These are phyloP conservation scores for Brassica juncea DNA, from an alignment of 345 rosid species.

Conservation along the genomic window DNA sequence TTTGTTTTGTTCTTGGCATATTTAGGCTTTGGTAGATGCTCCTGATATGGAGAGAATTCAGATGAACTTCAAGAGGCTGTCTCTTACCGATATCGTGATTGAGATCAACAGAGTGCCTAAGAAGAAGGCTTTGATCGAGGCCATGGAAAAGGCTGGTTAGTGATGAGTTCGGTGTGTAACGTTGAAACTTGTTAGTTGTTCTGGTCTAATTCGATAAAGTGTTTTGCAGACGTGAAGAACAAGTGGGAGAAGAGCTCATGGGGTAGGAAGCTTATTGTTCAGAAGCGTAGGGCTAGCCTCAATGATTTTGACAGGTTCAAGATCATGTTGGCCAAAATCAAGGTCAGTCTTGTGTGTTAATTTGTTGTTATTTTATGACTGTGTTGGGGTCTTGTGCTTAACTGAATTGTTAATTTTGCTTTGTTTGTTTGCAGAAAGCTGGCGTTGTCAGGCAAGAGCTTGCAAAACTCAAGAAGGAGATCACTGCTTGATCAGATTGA, in stretches of 20 bases:
- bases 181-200: neutral
- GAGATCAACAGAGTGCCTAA: constrained; percentile 75
- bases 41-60: constrained; percentile 92
- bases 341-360: constrained; percentile 41
- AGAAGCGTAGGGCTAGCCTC: constrained; percentile 65
- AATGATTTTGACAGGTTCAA: constrained; percentile 85
- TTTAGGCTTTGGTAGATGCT: constrained; percentile 91
- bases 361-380: neutral
- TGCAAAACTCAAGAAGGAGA: constrained; percentile 55
- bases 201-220: neutral
- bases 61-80: constrained; percentile 91
- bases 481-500: constrained; percentile 31
- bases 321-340: constrained; percentile 79
- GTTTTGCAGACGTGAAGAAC: constrained; percentile 64
- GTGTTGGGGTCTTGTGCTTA: neutral
- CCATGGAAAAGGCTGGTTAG: constrained; percentile 95
- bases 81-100: constrained; percentile 82
- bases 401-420: neutral
- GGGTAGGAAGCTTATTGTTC: constrained; percentile 83
- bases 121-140: constrained; percentile 83
- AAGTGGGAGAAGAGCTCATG: constrained; percentile 82
- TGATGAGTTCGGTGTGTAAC: neutral
- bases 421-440: constrained; percentile 43
- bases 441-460: constrained; percentile 60
- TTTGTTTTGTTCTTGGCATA: neutral